A percentile compares a stretch with the other conserved stretches of the same genome.
phyloP scores from a whole-genome alignment of 345 rosid species.

The Tarenaya hassleriana region DNA sequence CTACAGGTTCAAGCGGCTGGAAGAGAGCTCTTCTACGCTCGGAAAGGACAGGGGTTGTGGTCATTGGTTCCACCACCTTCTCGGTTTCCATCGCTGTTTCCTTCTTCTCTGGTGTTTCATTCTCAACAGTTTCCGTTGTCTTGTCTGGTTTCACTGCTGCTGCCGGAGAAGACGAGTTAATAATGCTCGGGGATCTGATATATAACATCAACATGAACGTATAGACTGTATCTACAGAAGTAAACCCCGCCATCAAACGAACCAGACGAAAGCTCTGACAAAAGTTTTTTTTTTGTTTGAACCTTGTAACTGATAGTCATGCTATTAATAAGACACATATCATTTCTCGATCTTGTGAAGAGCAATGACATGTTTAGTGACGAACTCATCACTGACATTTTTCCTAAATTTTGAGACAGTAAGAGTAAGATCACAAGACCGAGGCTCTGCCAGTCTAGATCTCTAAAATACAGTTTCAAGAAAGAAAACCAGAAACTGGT shows the following conservation, averaged over 20 bases:
- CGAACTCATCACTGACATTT: too few relatives aligned
- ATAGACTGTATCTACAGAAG: background rate
- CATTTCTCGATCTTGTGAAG: too few relatives aligned
- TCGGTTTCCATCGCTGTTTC: slow-evolving; percentile 31
- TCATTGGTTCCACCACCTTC: slow-evolving; percentile 23
- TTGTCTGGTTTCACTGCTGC: slow-evolving; percentile 27
- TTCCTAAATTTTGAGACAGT: too few relatives aligned
- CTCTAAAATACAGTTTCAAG: slow-evolving; percentile 3
- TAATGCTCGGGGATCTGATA: background rate
- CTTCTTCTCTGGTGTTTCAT: slow-evolving; percentile 40
- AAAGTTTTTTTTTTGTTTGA: too few relatives aligned
- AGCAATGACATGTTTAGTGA: too few relatives aligned
- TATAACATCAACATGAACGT: slow-evolving; percentile 1
- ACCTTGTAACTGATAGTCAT: too few relatives aligned
- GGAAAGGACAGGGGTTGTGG: slow-evolving; percentile 39
- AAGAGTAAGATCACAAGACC: background rate
- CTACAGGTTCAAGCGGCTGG: slow-evolving; percentile 73
- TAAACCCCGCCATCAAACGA: slow-evolving; percentile 4
- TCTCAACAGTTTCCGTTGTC: slow-evolving; percentile 31
- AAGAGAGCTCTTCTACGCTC: slow-evolving; percentile 81
- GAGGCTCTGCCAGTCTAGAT: slow-evolving; percentile 9
- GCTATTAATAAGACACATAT: too few relatives aligned
- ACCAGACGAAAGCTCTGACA: too few relatives aligned
- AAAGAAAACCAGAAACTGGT: background rate
- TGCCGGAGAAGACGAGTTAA: background rate